Percentiles rank a stretch among this genome's conserved stretches.
Evolutionary conservation across 2,329 filamentous ascomycete species (phyloP).

Genomic region (Pseudogymnoascus verrucosus): DNA sequence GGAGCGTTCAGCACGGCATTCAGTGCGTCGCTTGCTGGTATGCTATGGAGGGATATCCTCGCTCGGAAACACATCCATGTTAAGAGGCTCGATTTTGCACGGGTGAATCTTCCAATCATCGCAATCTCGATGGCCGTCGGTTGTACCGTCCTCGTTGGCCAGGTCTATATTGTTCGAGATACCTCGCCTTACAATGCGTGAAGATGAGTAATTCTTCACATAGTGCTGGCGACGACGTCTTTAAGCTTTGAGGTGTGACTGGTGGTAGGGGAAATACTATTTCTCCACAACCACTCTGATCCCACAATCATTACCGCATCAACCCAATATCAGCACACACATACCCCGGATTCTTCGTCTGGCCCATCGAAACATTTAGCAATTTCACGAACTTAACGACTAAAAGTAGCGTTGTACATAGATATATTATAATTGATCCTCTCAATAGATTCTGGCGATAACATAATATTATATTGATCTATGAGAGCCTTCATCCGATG

Average conservation of each 20-base stretch:
- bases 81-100: slow-evolving; percentile 54
- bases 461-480: neutral
- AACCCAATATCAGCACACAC: neutral
- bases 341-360: neutral
- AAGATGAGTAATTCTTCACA: neutral
- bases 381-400: neutral
- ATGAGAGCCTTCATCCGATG: neutral
- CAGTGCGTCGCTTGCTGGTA: slow-evolving; percentile 61
- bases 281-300: neutral
- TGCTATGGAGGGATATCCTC: slow-evolving; percentile 67
- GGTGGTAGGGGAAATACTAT: neutral
- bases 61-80: slow-evolving; percentile 60
- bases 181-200: slow-evolving; percentile 23
- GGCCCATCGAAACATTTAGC: neutral
- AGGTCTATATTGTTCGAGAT: slow-evolving; percentile 52
- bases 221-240: neutral
- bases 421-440: neutral
- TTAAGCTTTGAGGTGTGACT: neutral
- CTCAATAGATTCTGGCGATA: neutral
- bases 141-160: slow-evolving; percentile 50
- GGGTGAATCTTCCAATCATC: slow-evolving; percentile 64
- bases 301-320: neutral
- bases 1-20: slow-evolving; percentile 67
- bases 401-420: neutral
- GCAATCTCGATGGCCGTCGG: slow-evolving; percentile 59